Percentiles rank a stretch among this genome's conserved stretches.
These are phyloP conservation scores for Scorias spongiosa DNA, from an alignment of 2,329 filamentous ascomycete species.

Conservation along the genomic window DNA sequence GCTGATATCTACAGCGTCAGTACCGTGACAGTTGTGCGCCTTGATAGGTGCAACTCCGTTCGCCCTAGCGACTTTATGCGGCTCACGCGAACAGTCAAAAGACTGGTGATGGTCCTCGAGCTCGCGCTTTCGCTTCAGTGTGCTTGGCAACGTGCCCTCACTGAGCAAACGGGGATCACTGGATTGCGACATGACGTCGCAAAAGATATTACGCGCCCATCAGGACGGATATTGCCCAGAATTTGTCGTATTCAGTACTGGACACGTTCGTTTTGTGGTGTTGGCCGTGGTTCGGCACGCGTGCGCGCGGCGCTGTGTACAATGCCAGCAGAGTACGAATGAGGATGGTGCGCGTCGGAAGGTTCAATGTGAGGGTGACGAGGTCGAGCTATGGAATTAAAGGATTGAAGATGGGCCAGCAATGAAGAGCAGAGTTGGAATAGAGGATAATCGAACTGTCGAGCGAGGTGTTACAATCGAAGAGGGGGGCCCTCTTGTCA, in stretches of 20 bases:
- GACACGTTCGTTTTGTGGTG: not conserved
- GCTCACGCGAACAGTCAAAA: not conserved
- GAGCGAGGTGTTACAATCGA: too few species aligned
- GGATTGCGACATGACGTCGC: conserved; percentile 18
- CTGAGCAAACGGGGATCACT: conserved; percentile 9
- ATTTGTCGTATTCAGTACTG: not conserved
- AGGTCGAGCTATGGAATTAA: too few species aligned
- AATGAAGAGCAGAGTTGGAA: too few species aligned
- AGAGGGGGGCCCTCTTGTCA: too few species aligned
- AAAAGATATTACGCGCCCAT: not conserved
- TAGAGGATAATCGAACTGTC: too few species aligned
- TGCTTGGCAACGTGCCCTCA: conserved; percentile 11
- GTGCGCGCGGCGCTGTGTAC: not conserved
- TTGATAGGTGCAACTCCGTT: conserved; percentile 2
- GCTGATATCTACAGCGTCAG: conserved; percentile 2
- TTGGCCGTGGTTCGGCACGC: not conserved
- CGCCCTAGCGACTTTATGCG: conserved; percentile 5
- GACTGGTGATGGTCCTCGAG: not conserved
- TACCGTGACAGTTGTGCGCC: conserved; percentile 1
- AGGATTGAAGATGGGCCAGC: too few species aligned
- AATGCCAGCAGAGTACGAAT: not conserved
- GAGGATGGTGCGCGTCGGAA: not conserved
- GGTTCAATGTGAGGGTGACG: not conserved
- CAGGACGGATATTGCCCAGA: not conserved
- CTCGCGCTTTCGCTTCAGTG: conserved; percentile 15